Evolutionary conservation across 2,329 filamentous ascomycete species (phyloP).

Genomic region (Aspergillus sp.): DNA sequence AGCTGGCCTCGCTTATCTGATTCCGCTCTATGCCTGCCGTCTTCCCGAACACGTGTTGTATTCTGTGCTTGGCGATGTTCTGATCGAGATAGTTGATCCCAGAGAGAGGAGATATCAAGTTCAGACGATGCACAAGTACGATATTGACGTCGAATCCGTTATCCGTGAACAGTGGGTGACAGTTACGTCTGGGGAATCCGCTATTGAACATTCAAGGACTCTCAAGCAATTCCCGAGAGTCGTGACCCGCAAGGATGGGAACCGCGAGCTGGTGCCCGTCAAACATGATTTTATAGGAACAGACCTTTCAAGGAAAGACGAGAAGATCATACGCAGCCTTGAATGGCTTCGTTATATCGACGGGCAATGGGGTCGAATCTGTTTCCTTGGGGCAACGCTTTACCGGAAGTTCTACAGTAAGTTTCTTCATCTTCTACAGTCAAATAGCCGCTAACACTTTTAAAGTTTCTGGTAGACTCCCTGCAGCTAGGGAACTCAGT

Average conservation of each 20-base stretch:
- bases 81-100: conserved; percentile 69
- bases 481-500: conserved; percentile 56
- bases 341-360: conserved; percentile 82
- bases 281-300: conserved; percentile 70
- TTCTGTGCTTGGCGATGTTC: conserved; percentile 70
- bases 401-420: conserved; percentile 82
- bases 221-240: conserved; percentile 41
- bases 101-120: conserved; percentile 68
- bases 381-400: conserved; percentile 66
- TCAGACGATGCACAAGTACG: conserved; percentile 70
- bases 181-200: conserved; percentile 35
- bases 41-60: conserved; percentile 65
- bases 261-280: conserved; percentile 62
- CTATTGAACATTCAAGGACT: conserved; percentile 31
- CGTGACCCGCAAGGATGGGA: conserved; percentile 50
- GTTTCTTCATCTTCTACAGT: conserved; percentile 39
- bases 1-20: conserved; percentile 70
- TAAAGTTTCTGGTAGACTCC: conserved; percentile 41
- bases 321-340: conserved; percentile 74
- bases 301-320: conserved; percentile 58
- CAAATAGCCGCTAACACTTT: conserved; percentile 1
- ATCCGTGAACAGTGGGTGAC: conserved; percentile 65
- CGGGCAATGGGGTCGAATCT: conserved; percentile 69
- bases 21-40: conserved; percentile 85
- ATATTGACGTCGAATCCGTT: conserved; percentile 71